These are phyloP conservation scores for Bruguiera gymnorhiza DNA, from an alignment of 345 rosid genomes.

Conservation along the genomic window DNA sequence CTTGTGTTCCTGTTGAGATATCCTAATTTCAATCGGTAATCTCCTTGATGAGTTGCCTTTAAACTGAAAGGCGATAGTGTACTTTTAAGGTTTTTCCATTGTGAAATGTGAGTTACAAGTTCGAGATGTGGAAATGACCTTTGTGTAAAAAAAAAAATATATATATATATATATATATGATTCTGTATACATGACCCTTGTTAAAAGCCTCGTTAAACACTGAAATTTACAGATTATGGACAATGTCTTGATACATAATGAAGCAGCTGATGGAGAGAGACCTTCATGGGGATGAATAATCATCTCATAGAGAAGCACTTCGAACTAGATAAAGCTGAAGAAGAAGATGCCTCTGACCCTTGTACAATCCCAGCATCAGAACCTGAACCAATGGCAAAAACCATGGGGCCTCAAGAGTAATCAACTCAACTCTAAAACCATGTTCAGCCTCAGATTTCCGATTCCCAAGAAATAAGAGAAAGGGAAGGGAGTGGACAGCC, in stretches of 20 bases:
- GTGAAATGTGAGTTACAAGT: too few species aligned
- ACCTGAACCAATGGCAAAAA: slow-evolving; percentile 26
- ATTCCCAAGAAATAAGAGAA: slow-evolving; percentile 76
- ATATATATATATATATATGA: too few species aligned
- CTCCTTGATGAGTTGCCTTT: not conserved
- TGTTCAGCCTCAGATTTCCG: slow-evolving; percentile 65
- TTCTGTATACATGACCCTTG: not conserved
- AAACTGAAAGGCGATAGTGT: too few species aligned
- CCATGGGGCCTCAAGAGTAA: slow-evolving; percentile 28
- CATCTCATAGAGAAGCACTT: slow-evolving; percentile 34
- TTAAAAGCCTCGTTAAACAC: not conserved
- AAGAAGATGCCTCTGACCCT: slow-evolving; percentile 50
- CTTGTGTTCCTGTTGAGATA: not conserved
- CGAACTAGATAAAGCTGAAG: slow-evolving; percentile 46
- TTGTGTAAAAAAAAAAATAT: not conserved
- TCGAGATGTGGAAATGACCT: not conserved
- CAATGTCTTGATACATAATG: slow-evolving; percentile 47
- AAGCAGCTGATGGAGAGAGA: slow-evolving; percentile 49
- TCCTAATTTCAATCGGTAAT: not conserved
- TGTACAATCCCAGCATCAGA: slow-evolving; percentile 34
- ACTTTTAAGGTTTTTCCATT: too few species aligned
- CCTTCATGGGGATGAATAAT: slow-evolving; percentile 33
- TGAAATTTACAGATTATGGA: slow-evolving; percentile 49
- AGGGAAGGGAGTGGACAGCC: slow-evolving; percentile 76
- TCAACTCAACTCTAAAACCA: slow-evolving; percentile 55